Base-by-base conservation (phyloP, 2,329 filamentous ascomycete genomes). In the Mariannaea elegans region DNA sequence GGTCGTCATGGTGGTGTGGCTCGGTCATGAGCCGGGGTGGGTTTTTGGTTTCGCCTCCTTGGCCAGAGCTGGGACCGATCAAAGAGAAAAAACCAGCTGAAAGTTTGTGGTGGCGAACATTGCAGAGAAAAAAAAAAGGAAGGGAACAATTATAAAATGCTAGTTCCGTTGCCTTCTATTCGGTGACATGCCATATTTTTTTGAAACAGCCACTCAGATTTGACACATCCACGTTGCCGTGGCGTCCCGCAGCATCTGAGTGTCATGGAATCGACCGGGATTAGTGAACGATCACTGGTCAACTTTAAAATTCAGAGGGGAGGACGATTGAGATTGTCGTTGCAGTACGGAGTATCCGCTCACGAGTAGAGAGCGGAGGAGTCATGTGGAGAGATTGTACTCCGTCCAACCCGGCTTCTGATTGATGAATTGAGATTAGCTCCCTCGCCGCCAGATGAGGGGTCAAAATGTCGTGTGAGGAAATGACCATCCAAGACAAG, bases 231-330 rank as follows among this genome's bases (percentile, higher is more conserved):
- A 27, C 24, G 34, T 62, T 24, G 56, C 23, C 18, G 56, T 67
- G 56, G 62, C 56, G 59, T 56, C 32, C 48, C 18, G 54, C 54
- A 27, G 24, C 55, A 59, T 49, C 56, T 41, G 51, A 39, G 34
- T 16, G 31, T 36, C 18, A 13, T 24, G 16, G 42, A 49, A 53
- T 45, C 32, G 44, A 58, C 45, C 57, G 62, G 45, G 58, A 68
- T 63, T 63, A 32, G 59, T 42, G 56, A 29, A 56, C 39, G 27
- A 55, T 59, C 55, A 60, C 54, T 56, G 49, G 31, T 34, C 59
- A 69, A 65, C 65, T 67, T 59, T 69, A 68, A 59, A 54, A 39
- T 50, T 27, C 34, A 19, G 32, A 45, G 54, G 46, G 56, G 38
- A 32, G 16, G 21, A 27, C 6, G 24, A 9, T 6, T 9, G 24